Percentiles rank a stretch among this genome's conserved stretches.
Conservation (phyloP, 768 basidiomycete genomes). For the Panus rudis region DNA sequence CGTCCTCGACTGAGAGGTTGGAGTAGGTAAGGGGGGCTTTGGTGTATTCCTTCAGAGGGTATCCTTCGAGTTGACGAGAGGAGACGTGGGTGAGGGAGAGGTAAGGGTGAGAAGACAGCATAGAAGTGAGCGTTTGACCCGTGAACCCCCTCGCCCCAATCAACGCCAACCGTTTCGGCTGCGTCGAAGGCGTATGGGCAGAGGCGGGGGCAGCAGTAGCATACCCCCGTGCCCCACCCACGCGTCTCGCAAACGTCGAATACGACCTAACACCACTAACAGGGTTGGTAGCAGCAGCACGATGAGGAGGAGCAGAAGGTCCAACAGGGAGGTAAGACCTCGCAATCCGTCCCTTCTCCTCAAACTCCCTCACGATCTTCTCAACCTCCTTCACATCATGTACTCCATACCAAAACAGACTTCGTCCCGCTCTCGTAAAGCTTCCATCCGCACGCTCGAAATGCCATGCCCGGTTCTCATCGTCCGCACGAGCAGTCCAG, state of each 20-base stretch:
- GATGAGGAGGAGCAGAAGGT: constrained; percentile 57
- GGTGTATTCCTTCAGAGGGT: constrained; percentile 71
- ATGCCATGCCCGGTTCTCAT: constrained; percentile 97
- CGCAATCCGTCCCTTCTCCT: constrained; percentile 67
- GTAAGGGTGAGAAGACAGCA: constrained; percentile 85
- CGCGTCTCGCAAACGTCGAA: constrained; percentile 49
- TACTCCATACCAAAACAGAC: constrained; percentile 97
- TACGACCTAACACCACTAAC: constrained; percentile 43
- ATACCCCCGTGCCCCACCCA: constrained; percentile 59
- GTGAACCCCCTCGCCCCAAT: constrained; percentile 97
- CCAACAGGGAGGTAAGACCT: constrained; percentile 86
- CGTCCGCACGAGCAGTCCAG: constrained; percentile 96
- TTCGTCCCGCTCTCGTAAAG: constrained; percentile 91
- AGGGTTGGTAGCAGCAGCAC: constrained; percentile 22
- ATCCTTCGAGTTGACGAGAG: constrained; percentile 87
- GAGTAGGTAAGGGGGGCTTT: constrained; percentile 70
- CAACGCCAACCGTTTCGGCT: constrained; percentile 84
- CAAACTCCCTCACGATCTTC: constrained; percentile 64
- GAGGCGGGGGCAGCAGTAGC: constrained; percentile 51
- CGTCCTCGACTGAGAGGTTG: constrained; percentile 72
- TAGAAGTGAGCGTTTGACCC: constrained; percentile 81
- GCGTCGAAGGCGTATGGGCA: constrained; percentile 39
- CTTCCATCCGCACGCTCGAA: constrained; percentile 97
- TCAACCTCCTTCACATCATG: constrained; percentile 91
- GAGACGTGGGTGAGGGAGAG: constrained; percentile 93